Evolutionary conservation across 140 eudicot species (phyloP).

Genomic region (Artemisia princeps): DNA sequence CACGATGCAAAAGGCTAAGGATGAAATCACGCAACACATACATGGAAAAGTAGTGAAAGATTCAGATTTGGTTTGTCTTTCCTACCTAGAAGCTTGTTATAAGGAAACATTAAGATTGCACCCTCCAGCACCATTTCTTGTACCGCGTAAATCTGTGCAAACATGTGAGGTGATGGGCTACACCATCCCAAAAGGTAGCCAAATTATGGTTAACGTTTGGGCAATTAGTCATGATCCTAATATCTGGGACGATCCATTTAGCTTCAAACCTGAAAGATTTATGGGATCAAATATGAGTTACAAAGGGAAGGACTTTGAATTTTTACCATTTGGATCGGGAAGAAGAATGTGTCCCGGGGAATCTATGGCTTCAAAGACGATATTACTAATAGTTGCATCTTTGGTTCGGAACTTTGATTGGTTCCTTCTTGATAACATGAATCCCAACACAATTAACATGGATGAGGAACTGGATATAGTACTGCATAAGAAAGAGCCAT

Average conservation of each 20-base stretch:
- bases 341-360: slow-evolving; percentile 25
- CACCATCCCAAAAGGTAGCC: slow-evolving; percentile 19
- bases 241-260: neutral
- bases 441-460: neutral
- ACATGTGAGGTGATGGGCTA: slow-evolving; percentile 26
- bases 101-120: slow-evolving; percentile 25
- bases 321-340: slow-evolving; percentile 25
- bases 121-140: slow-evolving; percentile 22
- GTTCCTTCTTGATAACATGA: slow-evolving; percentile 9
- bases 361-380: slow-evolving; percentile 18
- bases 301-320: slow-evolving; percentile 18
- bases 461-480: neutral
- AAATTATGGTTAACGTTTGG: slow-evolving; percentile 26
- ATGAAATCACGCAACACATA: slow-evolving; percentile 12
- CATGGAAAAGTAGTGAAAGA: slow-evolving; percentile 11
- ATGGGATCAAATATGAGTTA: slow-evolving; percentile 7
- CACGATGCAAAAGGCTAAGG: slow-evolving; percentile 12
- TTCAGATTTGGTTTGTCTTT: slow-evolving; percentile 6
- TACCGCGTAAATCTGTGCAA: slow-evolving; percentile 11
- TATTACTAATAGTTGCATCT: slow-evolving; percentile 18
- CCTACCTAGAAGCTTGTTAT: slow-evolving; percentile 23
- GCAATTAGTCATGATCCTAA: slow-evolving; percentile 7
- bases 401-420: neutral
- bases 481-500: neutral
- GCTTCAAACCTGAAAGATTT: slow-evolving; percentile 20